Evolutionary conservation across 164 flowering plant species (phyloP).

Genomic region (Aristolochia fimbriata): DNA sequence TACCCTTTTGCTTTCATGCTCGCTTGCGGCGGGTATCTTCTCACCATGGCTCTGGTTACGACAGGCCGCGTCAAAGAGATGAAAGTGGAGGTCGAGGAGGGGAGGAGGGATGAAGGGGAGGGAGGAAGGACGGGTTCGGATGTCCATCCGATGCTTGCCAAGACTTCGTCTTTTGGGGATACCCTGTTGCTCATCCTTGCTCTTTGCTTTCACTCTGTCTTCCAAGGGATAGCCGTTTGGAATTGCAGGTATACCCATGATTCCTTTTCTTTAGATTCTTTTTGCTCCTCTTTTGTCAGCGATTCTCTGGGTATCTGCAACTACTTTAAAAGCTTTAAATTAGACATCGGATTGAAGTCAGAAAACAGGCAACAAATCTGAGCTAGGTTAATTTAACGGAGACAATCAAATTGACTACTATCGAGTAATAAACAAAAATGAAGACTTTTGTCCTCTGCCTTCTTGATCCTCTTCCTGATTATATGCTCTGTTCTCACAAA

Average conservation of each 20-base stretch:
- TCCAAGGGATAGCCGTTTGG: constrained; percentile 84
- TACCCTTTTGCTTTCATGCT: constrained; percentile 82
- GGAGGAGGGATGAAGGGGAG: not conserved
- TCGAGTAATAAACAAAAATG: no score
- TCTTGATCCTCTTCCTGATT: no score
- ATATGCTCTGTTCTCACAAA: no score
- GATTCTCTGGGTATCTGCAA: no score
- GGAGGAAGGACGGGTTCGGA: constrained; percentile 5
- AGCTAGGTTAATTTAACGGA: no score
- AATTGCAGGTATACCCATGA: constrained; percentile 45
- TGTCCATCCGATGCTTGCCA: constrained; percentile 25
- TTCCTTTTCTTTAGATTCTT: no score
- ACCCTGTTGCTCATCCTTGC: constrained; percentile 63
- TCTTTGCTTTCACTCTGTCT: constrained; percentile 74
- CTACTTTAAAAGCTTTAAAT: no score
- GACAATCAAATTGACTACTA: no score
- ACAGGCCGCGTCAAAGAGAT: constrained; percentile 9
- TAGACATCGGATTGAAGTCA: no score
- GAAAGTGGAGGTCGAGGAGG: constrained; percentile 29
- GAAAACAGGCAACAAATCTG: no score
- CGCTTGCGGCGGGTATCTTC: constrained; percentile 55
- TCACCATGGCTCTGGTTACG: constrained; percentile 38
- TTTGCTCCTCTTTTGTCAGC: no score
- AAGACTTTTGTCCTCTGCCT: no score
- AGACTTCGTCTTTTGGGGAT: constrained; percentile 47